Conservation (phyloP, 352 stramenopile species). For the Blastocystis sp. region DNA sequence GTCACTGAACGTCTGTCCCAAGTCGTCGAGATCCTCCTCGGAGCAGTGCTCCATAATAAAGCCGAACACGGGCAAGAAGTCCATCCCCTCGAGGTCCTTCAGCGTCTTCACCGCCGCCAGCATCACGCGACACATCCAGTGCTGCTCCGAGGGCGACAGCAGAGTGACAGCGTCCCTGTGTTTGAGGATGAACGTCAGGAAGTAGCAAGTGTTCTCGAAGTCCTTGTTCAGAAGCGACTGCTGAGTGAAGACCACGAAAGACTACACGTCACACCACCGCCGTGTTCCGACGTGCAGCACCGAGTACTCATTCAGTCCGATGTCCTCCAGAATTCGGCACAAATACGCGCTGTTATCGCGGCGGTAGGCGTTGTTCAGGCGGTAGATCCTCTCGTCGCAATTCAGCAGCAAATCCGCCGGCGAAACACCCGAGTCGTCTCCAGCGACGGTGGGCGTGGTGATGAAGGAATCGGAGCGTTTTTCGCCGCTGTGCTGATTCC, state of each 20-base stretch:
- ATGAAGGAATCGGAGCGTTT: not conserved
- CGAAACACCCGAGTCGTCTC: not conserved
- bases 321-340: not conserved
- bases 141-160: too few relatives aligned
- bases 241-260: constrained; percentile 15
- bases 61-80: not conserved
- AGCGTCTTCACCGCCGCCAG: not conserved
- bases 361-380: not conserved
- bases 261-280: not conserved
- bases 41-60: too few relatives aligned
- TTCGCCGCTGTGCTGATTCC: constrained; percentile 1
- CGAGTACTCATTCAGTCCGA: constrained; percentile 40
- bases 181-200: constrained; percentile 6
- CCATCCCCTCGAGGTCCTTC: not conserved
- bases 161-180: not conserved
- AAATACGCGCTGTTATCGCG: constrained; percentile 34
- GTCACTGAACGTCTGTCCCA: too few relatives aligned
- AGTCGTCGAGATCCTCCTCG: too few relatives aligned
- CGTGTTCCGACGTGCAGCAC: not conserved
- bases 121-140: too few relatives aligned
- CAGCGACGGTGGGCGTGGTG: too few relatives aligned
- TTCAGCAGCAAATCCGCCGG: constrained; percentile 6
- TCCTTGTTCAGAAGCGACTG: not conserved
- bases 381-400: constrained; percentile 5
- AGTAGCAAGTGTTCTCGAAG: not conserved